Percentiles rank a stretch among this genome's conserved stretches.
These are phyloP conservation scores for Francoa sonchifolia DNA, from an alignment of 441 rosid species.

Conservation along the genomic window DNA sequence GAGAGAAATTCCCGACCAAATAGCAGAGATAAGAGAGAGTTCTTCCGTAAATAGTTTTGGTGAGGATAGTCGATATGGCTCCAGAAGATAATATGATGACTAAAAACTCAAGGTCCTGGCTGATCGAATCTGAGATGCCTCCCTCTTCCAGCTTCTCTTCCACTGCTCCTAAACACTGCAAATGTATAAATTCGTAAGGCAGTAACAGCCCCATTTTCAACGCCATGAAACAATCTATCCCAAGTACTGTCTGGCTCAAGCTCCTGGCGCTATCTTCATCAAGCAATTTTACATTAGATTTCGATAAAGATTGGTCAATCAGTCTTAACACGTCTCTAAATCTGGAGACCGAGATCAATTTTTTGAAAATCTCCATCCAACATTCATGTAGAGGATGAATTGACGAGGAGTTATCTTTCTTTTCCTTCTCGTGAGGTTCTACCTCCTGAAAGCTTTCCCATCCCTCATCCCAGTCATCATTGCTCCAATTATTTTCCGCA, in stretches of 20 bases:
- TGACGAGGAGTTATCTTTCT: constrained; percentile 15
- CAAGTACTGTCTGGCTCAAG: constrained; percentile 25
- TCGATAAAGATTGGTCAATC: constrained; percentile 51
- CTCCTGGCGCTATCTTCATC: constrained; percentile 48
- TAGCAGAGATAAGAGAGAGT: constrained; percentile 64
- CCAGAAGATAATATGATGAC: constrained; percentile 54
- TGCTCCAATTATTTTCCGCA: constrained; percentile 51
- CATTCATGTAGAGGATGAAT: constrained; percentile 74
- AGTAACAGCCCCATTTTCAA: constrained; percentile 56
- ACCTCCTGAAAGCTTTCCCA: constrained; percentile 95
- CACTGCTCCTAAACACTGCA: constrained; percentile 37
- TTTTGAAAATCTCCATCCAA: constrained; percentile 61
- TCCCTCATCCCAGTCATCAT: constrained; percentile 90
- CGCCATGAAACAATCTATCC: constrained; percentile 34
- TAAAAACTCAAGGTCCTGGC: constrained; percentile 46
- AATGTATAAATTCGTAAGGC: constrained; percentile 48
- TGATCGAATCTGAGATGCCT: constrained; percentile 32
- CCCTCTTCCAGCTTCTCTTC: constrained; percentile 58
- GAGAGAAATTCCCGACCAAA: constrained; percentile 61
- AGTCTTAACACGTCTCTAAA: constrained; percentile 36
- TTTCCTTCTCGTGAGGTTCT: constrained; percentile 43
- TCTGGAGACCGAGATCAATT: constrained; percentile 22
- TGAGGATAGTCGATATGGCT: constrained; percentile 35
- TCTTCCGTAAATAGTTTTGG: constrained; percentile 31
- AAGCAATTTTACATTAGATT: constrained; percentile 37